Base-by-base conservation (phyloP, 768 basidiomycete genomes). In the Mycena chlorophos region DNA sequence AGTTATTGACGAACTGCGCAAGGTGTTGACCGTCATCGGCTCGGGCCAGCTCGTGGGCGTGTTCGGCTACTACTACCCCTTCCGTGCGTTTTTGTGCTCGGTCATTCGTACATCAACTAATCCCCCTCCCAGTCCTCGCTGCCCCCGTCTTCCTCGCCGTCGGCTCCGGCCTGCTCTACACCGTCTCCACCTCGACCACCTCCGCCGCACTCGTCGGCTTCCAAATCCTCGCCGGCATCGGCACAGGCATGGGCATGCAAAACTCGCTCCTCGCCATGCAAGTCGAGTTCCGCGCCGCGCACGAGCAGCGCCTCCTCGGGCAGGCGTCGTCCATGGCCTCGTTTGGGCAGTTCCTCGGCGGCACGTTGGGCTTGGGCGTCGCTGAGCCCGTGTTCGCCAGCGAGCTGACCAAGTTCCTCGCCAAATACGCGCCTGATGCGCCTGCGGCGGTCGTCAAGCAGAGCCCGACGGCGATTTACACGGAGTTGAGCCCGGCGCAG, bases 211-310 rank as follows among this genome's bases (percentile, higher is more conserved):
- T 59, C 23, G 42, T 55, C 49, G 58, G 58, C n/a, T 60, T 63
- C 43, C 62, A 63, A 29, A 63, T 60, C 46, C 46, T 63, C 40
- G 52, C 48, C 14, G 63, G 56, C n/a, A n/a, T 61, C 25, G 62
- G 62, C 49, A 58, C 51, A 2, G 63, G 63, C 14, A 40, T 63
- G 46, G 56, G 56, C 38, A 58, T 65, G 58, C 61, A 65, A 30
- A 65, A 65, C 50, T 23, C 54, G 3, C 17, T 65, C 31, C 30
- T 65, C 26, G 64, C 64, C 17, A 57, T 63, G 2, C 62, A 63
- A 47, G 60, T 57, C 47, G 61, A 62, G 45, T 62, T 62, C 52
- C 23, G 28, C 6, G 27, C 27, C 22, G 26, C 34, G 29, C 4
- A 17, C 13, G 39, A 40, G 31, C 55, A 55, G 2, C 27, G 20